Evolutionary conservation across 1,284 basidiomycete species (phyloP).

Genomic region (Cryptococcus jaspeensis): DNA sequence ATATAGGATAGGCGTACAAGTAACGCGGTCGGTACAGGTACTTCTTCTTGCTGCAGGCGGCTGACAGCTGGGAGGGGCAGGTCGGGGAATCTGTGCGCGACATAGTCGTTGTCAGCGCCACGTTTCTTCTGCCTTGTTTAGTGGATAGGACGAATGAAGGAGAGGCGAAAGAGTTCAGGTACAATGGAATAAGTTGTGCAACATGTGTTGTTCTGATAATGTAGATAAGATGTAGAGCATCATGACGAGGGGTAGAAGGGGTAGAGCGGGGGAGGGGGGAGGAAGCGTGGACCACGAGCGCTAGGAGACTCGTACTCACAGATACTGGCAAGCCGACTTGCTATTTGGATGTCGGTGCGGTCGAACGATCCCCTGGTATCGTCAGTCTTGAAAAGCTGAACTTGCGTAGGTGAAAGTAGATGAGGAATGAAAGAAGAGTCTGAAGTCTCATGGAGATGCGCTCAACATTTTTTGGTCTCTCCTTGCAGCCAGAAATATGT

Average conservation of each 20-base stretch:
- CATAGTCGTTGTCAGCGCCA: background rate
- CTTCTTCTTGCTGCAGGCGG: too few species aligned
- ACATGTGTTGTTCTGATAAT: constrained; percentile 48
- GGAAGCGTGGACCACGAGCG: background rate
- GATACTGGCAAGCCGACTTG: too few species aligned
- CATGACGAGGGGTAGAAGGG: constrained; percentile 18
- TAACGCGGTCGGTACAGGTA: background rate
- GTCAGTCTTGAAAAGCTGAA: too few species aligned
- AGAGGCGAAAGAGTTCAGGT: constrained; percentile 20
- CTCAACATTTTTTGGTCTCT: too few species aligned
- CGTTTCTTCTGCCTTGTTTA: background rate
- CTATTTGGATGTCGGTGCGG: too few species aligned
- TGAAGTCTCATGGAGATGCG: too few species aligned
- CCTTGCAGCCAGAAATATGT: too few species aligned
- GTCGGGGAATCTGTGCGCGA: too few species aligned
- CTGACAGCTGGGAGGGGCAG: too few species aligned
- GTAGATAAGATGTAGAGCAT: constrained; percentile 51
- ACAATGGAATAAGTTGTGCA: constrained; percentile 37
- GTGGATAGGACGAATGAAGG: background rate
- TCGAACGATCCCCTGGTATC: too few species aligned
- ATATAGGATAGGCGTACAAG: constrained; percentile 1
- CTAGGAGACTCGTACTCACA: background rate
- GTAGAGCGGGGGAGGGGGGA: background rate
- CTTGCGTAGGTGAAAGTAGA: background rate
- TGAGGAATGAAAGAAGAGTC: background rate